A percentile compares a stretch with the other conserved stretches of the same genome.
phyloP scores from a whole-genome alignment of 73 alveolate species.

The Paramecium tetraurelia region DNA sequence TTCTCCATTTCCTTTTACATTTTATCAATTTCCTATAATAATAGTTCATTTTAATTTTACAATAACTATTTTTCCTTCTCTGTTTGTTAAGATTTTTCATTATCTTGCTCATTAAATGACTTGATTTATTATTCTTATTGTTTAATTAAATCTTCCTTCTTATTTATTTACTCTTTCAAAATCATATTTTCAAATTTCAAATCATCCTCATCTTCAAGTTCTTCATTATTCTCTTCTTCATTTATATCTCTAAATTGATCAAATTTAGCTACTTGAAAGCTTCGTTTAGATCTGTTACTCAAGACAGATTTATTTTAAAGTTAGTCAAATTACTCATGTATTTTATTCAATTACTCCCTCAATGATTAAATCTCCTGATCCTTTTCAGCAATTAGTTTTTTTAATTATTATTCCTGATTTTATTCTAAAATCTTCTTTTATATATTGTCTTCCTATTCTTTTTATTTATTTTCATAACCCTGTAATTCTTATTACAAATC shows the following conservation, averaged over 20 bases:
- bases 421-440: background rate
- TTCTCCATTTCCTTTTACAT: background rate
- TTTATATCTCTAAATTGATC: background rate
- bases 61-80: background rate
- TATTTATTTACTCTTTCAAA: background rate
- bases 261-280: background rate
- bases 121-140: background rate
- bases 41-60: background rate
- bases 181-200: background rate
- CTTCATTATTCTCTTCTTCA: background rate
- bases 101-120: background rate
- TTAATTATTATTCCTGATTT: background rate
- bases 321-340: background rate
- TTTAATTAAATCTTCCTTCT: background rate
- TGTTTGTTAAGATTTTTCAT: background rate
- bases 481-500: background rate
- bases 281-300: conserved; percentile 13
- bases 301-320: background rate
- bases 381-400: background rate
- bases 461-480: background rate
- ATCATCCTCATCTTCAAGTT: background rate
- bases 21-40: background rate
- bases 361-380: background rate
- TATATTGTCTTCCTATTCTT: background rate
- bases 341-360: background rate